Base-by-base conservation (phyloP, 805 yeast species). In the Saccharomycopsis olivae region DNA sequence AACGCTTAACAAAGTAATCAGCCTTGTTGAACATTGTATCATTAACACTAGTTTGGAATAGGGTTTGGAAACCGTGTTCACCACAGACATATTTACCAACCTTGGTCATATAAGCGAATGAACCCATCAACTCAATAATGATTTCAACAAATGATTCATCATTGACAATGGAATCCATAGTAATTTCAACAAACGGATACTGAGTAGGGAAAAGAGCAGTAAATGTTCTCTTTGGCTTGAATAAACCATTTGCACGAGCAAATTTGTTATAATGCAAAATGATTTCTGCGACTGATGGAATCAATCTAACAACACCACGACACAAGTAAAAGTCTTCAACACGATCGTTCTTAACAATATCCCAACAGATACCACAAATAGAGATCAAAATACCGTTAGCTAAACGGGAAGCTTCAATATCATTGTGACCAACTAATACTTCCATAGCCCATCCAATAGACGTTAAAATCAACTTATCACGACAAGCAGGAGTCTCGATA, bases 141-240 rank as follows among this genome's bases (percentile, higher is more conserved):
- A 80, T 65, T 54, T 86, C 96, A 20, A 77, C 84, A 41, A 81
- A 64, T 1, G 68, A 62, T 47, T 76, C 82, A 46, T 78, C 83
- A 47, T 75, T 73, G 15, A 83, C 81, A 33, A 77, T 65, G 0
- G 94, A 78, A 53, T 86, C 95, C 48, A 82, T 71, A 0, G 88
- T 74, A 23, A 66, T 52, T 32, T 74, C 78, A 35, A 60, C 59
- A 52, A 79, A 78, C 14, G 94, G 95, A 51, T 70, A 73, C 13
- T 60, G 56, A 21, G 66, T 64, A 6, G 92, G 94, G 62, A 85
- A 87, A 30, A 84, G 59, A 20, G 65, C 67, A 0, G 85, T 77
- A 52, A 78, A 81, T 0, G 75, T 68, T 60, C 85, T 69, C 58
- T 71, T 76, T 27, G 76, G 71, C 43, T 66, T 68, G 57, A 72